Base-by-base conservation (phyloP, 2,329 filamentous ascomycete species). In the Aureobasidium leucospermi region DNA sequence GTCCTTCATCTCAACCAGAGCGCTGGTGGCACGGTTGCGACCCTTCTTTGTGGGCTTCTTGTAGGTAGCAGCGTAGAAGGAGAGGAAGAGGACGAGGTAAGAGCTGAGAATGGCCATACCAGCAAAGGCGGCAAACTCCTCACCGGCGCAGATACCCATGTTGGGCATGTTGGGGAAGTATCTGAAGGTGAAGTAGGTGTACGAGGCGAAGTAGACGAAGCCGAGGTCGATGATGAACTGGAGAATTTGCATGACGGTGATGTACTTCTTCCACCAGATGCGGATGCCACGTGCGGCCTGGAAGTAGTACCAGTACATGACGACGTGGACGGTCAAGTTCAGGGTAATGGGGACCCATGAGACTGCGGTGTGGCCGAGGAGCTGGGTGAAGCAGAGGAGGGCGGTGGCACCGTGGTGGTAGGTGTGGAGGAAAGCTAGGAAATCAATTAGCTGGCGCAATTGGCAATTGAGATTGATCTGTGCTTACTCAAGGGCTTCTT, bases 291-390 rank as follows among this genome's bases (percentile, higher is more conserved):
- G 91, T 59, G 93, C 92, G 71, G 90, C 93, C 83, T 97, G 93
- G 87, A 97, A 97, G 85, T 97, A 97, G 86, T 97, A 97, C 92
- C 92, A 96, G 87, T 97, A 97, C 93, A 97, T 97, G 73, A 96
- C 89, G 61, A 97, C 93, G 78, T 97, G 93, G 59, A 97, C 93
- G 64, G 85, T 85, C 71, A 97, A 79, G 83, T 97, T 97, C 68
- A 97, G 85, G 58, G 85, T 87, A 73, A 97, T 97, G 63, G 88
- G 86, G 59, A 96, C 90, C 93, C 93, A 97, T 62, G 92, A 96
- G 60, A 97, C 93, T 45, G 93, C 84, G 47, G 93, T 97, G 71
- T 89, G 85, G 67, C 93, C 93, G 70, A 96, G 87, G 66, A 97
- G 85, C 80, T 97, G 93, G 60, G 91, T 96, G 82, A 96, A 97